A percentile compares a stretch with the other conserved stretches of the same genome.
These are phyloP conservation scores for Trichothecium roseum DNA, from an alignment of 2,329 filamentous ascomycete species.

Conservation along the genomic window DNA sequence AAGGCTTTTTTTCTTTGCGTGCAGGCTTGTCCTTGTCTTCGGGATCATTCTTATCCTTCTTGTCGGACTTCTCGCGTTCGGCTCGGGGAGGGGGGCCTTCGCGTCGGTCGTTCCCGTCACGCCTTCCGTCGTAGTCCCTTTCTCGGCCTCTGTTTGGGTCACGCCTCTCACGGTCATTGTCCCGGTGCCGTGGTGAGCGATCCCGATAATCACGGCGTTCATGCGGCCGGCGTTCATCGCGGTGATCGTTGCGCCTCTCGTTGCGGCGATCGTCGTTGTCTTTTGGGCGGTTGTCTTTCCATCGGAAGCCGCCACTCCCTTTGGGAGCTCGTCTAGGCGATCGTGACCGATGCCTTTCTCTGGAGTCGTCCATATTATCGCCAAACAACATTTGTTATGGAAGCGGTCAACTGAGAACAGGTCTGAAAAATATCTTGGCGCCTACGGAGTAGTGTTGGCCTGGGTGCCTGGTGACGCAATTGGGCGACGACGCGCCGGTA, in stretches of 20 bases:
- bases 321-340: slow-evolving; percentile 15
- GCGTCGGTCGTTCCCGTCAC: slow-evolving; percentile 21
- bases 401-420: too few species aligned
- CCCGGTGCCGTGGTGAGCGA: slow-evolving; percentile 16
- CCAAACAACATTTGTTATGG: too few species aligned
- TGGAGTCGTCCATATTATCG: slow-evolving; percentile 12
- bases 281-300: slow-evolving; percentile 44
- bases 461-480: too few species aligned
- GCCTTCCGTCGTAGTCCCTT: slow-evolving; percentile 14
- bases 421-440: too few species aligned
- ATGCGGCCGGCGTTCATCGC: slow-evolving; percentile 22
- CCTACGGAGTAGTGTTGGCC: too few species aligned
- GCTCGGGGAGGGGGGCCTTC: slow-evolving; percentile 6
- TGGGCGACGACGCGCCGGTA: too few species aligned
- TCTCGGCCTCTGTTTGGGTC: slow-evolving; percentile 17
- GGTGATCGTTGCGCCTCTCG: slow-evolving; percentile 23
- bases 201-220: slow-evolving; percentile 34
- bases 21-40: slow-evolving; percentile 16
- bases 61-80: slow-evolving; percentile 3
- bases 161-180: slow-evolving; percentile 13
- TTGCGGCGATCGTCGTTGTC: slow-evolving; percentile 28
- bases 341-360: slow-evolving; percentile 15
- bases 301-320: slow-evolving; percentile 40
- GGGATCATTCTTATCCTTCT: slow-evolving; percentile 1
- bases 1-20: slow-evolving; percentile 8